phyloP scores from a whole-genome alignment of 2,329 filamentous ascomycete genomes.

The Septoria petroselini region DNA sequence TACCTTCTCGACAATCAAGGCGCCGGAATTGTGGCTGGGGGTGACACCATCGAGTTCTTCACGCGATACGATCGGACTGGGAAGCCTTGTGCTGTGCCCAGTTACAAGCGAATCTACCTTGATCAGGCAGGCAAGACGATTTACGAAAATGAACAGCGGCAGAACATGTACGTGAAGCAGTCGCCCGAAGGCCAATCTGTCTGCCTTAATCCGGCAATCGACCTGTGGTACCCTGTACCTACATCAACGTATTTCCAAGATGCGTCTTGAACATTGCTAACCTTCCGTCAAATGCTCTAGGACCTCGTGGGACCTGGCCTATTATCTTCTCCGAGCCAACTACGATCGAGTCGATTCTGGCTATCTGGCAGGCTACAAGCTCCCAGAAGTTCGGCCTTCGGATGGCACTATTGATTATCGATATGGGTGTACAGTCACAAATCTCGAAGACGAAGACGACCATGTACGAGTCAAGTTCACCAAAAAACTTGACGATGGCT shows the following conservation, averaged over 20 bases:
- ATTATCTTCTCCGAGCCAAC: conserved; percentile 47
- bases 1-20: conserved; percentile 48
- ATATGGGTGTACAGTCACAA: conserved; percentile 35
- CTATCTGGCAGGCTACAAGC: conserved; percentile 32
- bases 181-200: too few relatives aligned
- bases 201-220: too few relatives aligned
- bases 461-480: conserved; percentile 32
- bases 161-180: conserved; percentile 40
- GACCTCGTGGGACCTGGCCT: conserved; percentile 48
- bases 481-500: conserved; percentile 24
- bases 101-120: conserved; percentile 30
- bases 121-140: conserved; percentile 31
- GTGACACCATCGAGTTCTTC: conserved; percentile 45
- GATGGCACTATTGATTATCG: conserved; percentile 33
- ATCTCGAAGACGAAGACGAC: conserved; percentile 30
- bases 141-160: conserved; percentile 36
- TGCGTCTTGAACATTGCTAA: too few relatives aligned
- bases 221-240: too few relatives aligned
- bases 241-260: too few relatives aligned
- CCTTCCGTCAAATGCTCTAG: too few relatives aligned
- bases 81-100: conserved; percentile 32
- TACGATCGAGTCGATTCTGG: conserved; percentile 42
- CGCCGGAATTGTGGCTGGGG: conserved; percentile 48
- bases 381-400: conserved; percentile 21
- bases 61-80: conserved; percentile 44